phyloP scores from a whole-genome alignment of 352 stramenopile genomes.

The Globisporangium mamillatum region DNA sequence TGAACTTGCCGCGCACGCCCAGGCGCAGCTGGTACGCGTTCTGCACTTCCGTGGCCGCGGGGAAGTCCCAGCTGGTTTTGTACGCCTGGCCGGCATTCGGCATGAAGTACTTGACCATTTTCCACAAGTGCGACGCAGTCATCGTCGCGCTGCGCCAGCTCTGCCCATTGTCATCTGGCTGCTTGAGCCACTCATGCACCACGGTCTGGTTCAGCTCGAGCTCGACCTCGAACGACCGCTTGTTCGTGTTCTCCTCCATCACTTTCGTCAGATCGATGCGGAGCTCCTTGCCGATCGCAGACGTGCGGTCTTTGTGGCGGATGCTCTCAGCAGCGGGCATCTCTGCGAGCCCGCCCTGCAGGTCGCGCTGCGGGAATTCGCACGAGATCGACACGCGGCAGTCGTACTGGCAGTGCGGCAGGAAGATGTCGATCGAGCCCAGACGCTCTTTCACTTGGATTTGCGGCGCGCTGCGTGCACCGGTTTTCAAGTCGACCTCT shows the following conservation, averaged over 20 bases:
- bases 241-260: slow-evolving; percentile 70
- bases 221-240: slow-evolving; percentile 74
- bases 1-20: slow-evolving; percentile 80
- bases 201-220: slow-evolving; percentile 65
- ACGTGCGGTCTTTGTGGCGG: slow-evolving; percentile 75
- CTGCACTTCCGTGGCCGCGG: slow-evolving; percentile 67
- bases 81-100: slow-evolving; percentile 73
- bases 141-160: slow-evolving; percentile 71
- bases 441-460: slow-evolving; percentile 83
- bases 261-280: slow-evolving; percentile 85
- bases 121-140: slow-evolving; percentile 68
- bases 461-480: slow-evolving; percentile 39
- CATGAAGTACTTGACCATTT: slow-evolving; percentile 87
- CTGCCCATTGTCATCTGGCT: slow-evolving; percentile 65
- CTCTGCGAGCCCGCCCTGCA: slow-evolving; percentile 56
- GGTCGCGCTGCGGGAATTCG: slow-evolving; percentile 60
- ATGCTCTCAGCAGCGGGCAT: slow-evolving; percentile 71
- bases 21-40: slow-evolving; percentile 77
- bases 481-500: slow-evolving; percentile 62
- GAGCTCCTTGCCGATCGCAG: slow-evolving; percentile 69
- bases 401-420: slow-evolving; percentile 84
- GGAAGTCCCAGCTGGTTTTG: slow-evolving; percentile 73
- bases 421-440: slow-evolving; percentile 83
- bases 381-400: slow-evolving; percentile 83
- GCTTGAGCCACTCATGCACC: slow-evolving; percentile 75